Percentiles rank a stretch among this genome's conserved stretches.
Evolutionary conservation across 2,329 filamentous ascomycete species (phyloP).

Genomic region (Paecilomyces dactylethromorphus): DNA sequence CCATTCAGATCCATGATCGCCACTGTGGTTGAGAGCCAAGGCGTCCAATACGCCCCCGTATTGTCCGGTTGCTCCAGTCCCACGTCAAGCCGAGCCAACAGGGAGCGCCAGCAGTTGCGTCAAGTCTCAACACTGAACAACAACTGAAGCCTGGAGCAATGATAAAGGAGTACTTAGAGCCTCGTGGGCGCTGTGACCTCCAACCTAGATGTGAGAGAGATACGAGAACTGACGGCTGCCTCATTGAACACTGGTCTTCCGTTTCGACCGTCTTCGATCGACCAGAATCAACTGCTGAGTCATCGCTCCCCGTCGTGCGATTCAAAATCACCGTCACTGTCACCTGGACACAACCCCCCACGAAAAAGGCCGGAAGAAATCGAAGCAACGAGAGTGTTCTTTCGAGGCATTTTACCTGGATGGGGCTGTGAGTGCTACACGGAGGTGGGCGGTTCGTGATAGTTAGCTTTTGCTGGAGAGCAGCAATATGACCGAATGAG

Average conservation of each 20-base stretch:
- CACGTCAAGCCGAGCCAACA: not conserved
- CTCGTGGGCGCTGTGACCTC: not conserved
- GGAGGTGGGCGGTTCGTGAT: not conserved
- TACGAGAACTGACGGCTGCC: not conserved
- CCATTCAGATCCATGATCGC: not conserved
- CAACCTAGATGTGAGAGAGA: not conserved
- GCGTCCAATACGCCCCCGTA: not conserved
- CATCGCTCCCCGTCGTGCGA: not conserved
- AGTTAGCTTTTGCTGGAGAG: slow-evolving; percentile 1
- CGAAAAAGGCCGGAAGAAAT: not conserved
- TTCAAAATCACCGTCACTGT: not conserved
- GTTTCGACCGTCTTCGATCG: not conserved
- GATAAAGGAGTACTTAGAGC: not conserved
- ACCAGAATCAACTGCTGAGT: not conserved
- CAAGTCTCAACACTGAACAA: not conserved
- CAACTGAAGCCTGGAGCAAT: not conserved
- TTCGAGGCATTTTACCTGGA: not conserved
- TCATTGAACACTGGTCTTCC: not conserved
- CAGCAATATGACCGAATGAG: slow-evolving; percentile 21
- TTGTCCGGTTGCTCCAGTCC: not conserved
- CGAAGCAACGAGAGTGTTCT: not conserved
- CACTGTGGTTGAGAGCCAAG: not conserved
- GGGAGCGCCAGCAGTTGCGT: not conserved
- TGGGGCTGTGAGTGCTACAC: slow-evolving; percentile 1
- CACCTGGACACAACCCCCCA: not conserved